phyloP scores from a whole-genome alignment of 2,329 filamentous ascomycete species.

The Pseudocercospora ulei region DNA sequence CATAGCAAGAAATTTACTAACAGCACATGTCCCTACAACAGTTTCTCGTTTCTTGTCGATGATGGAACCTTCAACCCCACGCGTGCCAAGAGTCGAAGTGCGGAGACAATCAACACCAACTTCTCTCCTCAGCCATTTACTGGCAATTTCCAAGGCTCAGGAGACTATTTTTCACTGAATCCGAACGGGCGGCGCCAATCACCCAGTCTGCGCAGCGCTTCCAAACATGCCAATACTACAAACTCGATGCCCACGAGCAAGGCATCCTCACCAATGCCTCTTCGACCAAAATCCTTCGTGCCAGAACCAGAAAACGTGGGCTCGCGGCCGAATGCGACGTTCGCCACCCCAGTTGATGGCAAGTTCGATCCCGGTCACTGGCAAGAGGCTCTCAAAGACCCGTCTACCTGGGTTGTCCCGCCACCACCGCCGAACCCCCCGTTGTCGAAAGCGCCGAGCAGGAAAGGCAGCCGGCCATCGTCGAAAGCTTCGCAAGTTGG shows the following conservation, averaged over 20 bases:
- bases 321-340: constrained; percentile 8
- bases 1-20: constrained; percentile 23
- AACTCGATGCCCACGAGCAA: constrained; percentile 16
- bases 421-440: constrained; percentile 25
- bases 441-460: constrained; percentile 28
- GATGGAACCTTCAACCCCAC: constrained; percentile 24
- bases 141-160: constrained; percentile 38
- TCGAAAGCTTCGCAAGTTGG: constrained; percentile 14
- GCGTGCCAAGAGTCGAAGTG: constrained; percentile 40
- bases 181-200: constrained; percentile 17
- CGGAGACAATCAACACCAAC: constrained; percentile 44
- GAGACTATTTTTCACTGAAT: constrained; percentile 36
- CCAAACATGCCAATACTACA: constrained; percentile 16
- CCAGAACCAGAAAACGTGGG: constrained; percentile 4
- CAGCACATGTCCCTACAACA: constrained; percentile 18
- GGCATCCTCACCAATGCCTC: constrained; percentile 14
- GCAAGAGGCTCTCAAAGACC: constrained; percentile 39
- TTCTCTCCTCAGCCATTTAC: constrained; percentile 42
- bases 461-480: constrained; percentile 24
- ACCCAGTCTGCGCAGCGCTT: constrained; percentile 16
- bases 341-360: constrained; percentile 12
- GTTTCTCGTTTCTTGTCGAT: constrained; percentile 30
- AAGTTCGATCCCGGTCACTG: constrained; percentile 40
- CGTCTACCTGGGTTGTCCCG: constrained; percentile 33
- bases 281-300: background rate